Evolutionary conservation across 192 early-diverging fungal species (phyloP).

Genomic region (Spinellus fusiger): DNA sequence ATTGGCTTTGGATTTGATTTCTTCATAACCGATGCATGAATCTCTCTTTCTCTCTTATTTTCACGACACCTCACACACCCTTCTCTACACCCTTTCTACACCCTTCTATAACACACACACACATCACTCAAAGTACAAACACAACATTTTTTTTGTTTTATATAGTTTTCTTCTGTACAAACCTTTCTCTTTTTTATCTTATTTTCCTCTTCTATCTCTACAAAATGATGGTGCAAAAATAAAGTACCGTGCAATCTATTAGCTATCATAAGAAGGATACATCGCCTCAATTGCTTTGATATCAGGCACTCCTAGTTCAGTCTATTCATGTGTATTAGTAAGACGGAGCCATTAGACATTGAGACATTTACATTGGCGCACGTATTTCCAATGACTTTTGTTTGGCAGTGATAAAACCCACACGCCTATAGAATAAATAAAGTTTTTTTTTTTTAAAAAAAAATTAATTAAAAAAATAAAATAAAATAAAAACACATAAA

Average conservation of each 20-base stretch:
- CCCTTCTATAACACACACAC: background rate
- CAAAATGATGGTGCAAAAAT: background rate
- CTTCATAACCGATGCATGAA: background rate
- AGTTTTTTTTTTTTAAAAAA: background rate
- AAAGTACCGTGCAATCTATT: background rate
- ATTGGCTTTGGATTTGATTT: constrained; percentile 14
- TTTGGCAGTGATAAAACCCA: constrained; percentile 55
- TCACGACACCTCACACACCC: background rate
- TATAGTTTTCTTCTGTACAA: background rate
- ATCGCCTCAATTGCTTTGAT: constrained; percentile 29
- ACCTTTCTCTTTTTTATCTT: background rate
- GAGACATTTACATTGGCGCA: background rate
- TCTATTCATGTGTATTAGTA: constrained; percentile 20
- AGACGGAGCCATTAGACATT: background rate
- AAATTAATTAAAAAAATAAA: background rate
- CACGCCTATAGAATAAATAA: constrained; percentile 27
- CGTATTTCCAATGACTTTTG: background rate
- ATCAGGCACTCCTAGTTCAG: constrained; percentile 62
- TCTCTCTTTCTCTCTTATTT: background rate
- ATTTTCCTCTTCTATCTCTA: constrained; percentile 5
- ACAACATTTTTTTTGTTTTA: background rate
- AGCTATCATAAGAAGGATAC: background rate
- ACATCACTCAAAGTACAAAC: background rate
- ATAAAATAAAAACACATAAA: background rate
- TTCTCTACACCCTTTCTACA: too few relatives aligned